phyloP scores from a whole-genome alignment of 1,139 yeast species.

The Debaryomycetaceae sp. region DNA sequence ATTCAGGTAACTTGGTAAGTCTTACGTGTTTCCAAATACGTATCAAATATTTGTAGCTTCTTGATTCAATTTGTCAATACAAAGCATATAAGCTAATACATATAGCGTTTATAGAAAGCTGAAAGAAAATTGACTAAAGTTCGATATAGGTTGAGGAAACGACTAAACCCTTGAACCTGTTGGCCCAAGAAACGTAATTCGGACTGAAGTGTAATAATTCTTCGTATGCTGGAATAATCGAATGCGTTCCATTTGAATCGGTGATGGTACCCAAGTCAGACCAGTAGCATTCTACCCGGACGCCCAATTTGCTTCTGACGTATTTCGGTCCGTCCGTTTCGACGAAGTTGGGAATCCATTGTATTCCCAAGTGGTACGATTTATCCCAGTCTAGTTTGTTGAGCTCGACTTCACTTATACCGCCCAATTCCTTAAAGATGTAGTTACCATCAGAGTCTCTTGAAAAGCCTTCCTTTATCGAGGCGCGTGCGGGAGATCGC shows the following conservation, averaged over 20 bases:
- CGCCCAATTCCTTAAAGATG: slow-evolving; percentile 50
- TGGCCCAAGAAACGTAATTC: slow-evolving; percentile 59
- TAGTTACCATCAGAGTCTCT: slow-evolving; percentile 50
- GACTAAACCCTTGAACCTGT: slow-evolving; percentile 64
- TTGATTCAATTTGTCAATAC: no score
- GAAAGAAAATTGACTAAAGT: slow-evolving; percentile 18
- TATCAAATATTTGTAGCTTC: no score
- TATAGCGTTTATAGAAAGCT: neutral
- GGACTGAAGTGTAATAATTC: slow-evolving; percentile 69
- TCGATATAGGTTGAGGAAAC: slow-evolving; percentile 45
- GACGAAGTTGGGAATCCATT: slow-evolving; percentile 73
- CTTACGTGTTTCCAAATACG: no score
- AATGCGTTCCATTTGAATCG: slow-evolving; percentile 32
- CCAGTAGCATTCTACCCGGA: slow-evolving; percentile 67
- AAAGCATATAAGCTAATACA: neutral
- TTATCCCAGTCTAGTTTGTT: slow-evolving; percentile 64
- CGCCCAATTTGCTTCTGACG: slow-evolving; percentile 38
- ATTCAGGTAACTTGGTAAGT: no score
- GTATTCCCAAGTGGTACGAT: slow-evolving; percentile 59
- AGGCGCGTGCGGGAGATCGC: slow-evolving; percentile 4
- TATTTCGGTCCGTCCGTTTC: slow-evolving; percentile 38
- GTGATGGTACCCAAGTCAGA: slow-evolving; percentile 46
- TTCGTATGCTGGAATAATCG: slow-evolving; percentile 62
- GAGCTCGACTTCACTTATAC: slow-evolving; percentile 59
- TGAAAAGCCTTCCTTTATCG: slow-evolving; percentile 51